Evolutionary conservation across 139 green algal species (phyloP), one percentile per base, ranked within the genome.

Genomic region (Ettlia oleoabundans): DNA sequence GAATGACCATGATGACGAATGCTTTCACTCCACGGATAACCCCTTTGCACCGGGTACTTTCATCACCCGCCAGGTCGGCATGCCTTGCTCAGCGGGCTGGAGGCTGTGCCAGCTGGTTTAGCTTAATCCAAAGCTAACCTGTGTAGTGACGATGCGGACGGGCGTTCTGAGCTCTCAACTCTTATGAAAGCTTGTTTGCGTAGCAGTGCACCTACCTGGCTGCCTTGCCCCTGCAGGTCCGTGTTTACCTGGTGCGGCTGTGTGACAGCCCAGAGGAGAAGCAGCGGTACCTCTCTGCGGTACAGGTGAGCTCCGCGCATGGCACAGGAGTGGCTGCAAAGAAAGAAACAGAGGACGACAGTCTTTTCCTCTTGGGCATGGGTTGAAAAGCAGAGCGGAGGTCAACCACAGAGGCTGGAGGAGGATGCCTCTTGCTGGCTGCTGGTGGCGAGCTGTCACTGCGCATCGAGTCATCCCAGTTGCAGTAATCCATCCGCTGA

Each of bases 11-110:
- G 64, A 75, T 32, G 42, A 82, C 32, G 7, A 7, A 3, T 62
- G 32, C 8, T 37, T 53, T 9, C 42, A 18, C 24, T 19, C 40
- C 3, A 71, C 42, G 24, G 77, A 82, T 30, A 51, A n/a, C 2
- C 77, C 77, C 32, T 82, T 82, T 43, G 64, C 63, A 3, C 77
- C 77, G 1, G 77, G 77, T 15, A 76, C 64, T 24, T 82, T 75
- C 43, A 75, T 82, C 40, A 76, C 64, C 10, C 63, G 77, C 7
- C 77, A 82, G 77, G 77, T 74, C 26, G 40, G 67, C 55, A 3
- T 38, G 28, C 8, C 2, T 35, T 15, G 35, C 10, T n/a, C 5
- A 13, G 65, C 65, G 4, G 4, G 9, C 9, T 13, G 7, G 47
- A n/a, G 4, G 9, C 9, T 13, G 7, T 72, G 37, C 65, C 37